These are phyloP conservation scores for Gossypium stocksii DNA, from an alignment of 345 rosid species.

Conservation along the genomic window DNA sequence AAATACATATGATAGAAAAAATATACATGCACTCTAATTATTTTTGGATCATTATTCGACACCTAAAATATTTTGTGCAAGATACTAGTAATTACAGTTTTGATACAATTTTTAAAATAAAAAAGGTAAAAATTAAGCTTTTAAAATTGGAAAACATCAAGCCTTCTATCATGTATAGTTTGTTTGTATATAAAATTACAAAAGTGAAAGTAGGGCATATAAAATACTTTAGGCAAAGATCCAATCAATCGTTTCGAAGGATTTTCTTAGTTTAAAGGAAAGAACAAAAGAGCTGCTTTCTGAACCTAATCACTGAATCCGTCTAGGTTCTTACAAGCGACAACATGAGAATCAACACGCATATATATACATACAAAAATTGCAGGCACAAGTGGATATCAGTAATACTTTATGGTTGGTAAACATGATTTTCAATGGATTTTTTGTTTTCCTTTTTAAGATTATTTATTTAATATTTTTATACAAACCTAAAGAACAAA, in stretches of 20 bases:
- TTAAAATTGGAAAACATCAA: too few relatives aligned
- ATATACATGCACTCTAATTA: too few relatives aligned
- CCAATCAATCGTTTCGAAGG: not conserved
- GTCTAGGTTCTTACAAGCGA: not conserved
- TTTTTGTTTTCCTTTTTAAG: not conserved
- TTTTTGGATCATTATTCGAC: too few relatives aligned
- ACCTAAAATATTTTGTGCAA: too few relatives aligned
- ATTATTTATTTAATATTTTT: not conserved
- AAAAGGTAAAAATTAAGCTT: too few relatives aligned
- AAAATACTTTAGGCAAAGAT: not conserved
- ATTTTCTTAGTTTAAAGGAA: not conserved
- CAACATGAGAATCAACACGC: too few relatives aligned
- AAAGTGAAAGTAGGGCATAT: not conserved
- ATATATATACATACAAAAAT: too few relatives aligned
- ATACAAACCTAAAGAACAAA: not conserved
- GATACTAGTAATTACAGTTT: too few relatives aligned
- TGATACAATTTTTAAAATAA: too few relatives aligned
- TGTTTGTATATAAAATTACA: not conserved
- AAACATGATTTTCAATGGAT: not conserved
- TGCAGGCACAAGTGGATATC: not conserved
- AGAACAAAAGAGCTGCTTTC: not conserved
- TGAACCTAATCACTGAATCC: not conserved
- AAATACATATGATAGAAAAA: too few relatives aligned
- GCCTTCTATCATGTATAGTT: too few relatives aligned
- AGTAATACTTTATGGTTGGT: not conserved